Percentiles rank a stretch among this genome's conserved stretches.
Conservation (phyloP, 2,329 filamentous ascomycete genomes). For the Akanthomyces uredinophilus region DNA sequence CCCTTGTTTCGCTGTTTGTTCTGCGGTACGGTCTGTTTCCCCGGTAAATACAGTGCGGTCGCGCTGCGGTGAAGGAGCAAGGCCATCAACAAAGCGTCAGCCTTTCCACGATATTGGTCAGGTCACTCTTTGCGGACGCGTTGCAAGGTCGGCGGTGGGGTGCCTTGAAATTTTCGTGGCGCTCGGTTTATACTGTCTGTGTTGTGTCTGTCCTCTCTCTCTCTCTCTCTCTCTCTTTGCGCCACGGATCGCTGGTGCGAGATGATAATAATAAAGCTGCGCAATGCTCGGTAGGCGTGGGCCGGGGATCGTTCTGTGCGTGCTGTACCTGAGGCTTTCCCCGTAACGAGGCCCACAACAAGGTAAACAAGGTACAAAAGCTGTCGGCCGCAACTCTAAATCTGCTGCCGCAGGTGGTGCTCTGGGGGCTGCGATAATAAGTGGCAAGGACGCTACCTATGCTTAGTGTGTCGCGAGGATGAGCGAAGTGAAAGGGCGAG, state of each 20-base stretch:
- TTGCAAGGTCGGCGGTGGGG: neutral
- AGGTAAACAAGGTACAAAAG: neutral
- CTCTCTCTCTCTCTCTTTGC: neutral
- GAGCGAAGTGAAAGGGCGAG: neutral
- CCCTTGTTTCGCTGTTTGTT: neutral
- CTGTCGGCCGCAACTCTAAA: neutral
- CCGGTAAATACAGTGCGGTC: neutral
- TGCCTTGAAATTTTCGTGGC: neutral
- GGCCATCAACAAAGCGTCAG: neutral
- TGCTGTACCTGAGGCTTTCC: neutral
- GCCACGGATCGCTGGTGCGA: neutral
- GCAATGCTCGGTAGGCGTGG: neutral
- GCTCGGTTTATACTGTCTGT: neutral
- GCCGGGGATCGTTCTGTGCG: neutral
- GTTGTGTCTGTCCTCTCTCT: neutral
- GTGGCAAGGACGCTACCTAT: neutral
- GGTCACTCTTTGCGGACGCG: slow-evolving; percentile 3
- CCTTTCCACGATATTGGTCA: neutral
- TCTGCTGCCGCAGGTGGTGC: neutral
- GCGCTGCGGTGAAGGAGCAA: slow-evolving; percentile 5
- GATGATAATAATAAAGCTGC: neutral
- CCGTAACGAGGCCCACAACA: neutral
- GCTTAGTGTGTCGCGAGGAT: no score
- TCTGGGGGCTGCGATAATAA: neutral
- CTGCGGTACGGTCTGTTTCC: neutral